Evolutionary conservation across 129 eudicot genomes (phyloP).

Genomic region (Tanacetum coccineum): DNA sequence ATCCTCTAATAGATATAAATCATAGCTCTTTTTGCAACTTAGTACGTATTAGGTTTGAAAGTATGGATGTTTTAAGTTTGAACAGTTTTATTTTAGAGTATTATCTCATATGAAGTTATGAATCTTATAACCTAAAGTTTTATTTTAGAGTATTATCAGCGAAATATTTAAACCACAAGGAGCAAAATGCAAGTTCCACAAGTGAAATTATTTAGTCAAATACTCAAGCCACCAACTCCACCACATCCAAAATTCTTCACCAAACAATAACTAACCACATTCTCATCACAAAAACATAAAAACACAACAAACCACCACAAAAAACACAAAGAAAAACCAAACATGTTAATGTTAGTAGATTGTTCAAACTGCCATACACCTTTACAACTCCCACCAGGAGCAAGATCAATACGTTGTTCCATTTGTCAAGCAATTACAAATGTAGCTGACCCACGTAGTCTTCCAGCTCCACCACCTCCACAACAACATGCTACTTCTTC

Average conservation of each 20-base stretch:
- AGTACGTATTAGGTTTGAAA: no score
- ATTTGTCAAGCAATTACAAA: conserved; percentile 60
- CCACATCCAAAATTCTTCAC: background rate
- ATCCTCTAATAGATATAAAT: no score
- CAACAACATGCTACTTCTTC: conserved; percentile 28
- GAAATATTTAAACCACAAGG: conserved; percentile 22
- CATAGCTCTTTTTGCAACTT: no score
- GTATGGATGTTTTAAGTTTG: no score
- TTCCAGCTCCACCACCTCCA: conserved; percentile 37
- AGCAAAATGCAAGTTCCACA: no score
- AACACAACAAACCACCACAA: no score
- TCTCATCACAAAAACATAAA: conserved; percentile 10
- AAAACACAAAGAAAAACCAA: background rate
- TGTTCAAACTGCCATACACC: conserved; percentile 81
- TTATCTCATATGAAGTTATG: no score
- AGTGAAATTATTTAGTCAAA: no score
- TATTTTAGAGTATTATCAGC: no score
- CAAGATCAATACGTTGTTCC: conserved; percentile 65
- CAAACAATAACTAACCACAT: background rate
- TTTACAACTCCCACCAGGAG: conserved; percentile 78
- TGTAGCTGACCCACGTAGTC: conserved; percentile 46
- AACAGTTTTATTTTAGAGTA: no score
- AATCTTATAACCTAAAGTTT: no score
- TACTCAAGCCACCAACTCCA: background rate
- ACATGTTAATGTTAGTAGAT: conserved; percentile 63